Conservation (phyloP, 371 early-diverging fungal species). For the Mortierella sp. region DNA sequence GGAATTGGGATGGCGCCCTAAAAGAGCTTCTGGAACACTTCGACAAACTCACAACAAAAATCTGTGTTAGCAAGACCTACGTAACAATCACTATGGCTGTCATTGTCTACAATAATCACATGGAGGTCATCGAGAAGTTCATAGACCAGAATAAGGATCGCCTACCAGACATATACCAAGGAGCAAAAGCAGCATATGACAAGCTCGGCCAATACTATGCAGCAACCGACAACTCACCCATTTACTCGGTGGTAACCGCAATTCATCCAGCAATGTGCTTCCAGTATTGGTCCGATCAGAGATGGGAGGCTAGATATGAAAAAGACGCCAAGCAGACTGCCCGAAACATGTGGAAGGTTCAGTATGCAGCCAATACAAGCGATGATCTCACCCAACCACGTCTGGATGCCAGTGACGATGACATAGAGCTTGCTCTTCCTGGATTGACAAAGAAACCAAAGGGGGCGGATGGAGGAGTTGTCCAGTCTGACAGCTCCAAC, state of each 20-base stretch:
- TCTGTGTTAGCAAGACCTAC: not conserved
- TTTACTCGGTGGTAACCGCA: slow-evolving; percentile 38
- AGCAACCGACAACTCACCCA: slow-evolving; percentile 10
- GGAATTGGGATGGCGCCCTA: not conserved
- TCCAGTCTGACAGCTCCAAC: too few species aligned
- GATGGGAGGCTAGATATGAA: not conserved
- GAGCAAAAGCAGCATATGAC: too few species aligned
- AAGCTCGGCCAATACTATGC: slow-evolving; percentile 24
- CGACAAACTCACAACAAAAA: not conserved
- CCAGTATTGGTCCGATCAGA: not conserved
- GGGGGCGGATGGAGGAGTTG: too few species aligned
- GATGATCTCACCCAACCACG: not conserved
- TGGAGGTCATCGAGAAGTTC: not conserved
- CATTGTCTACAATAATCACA: not conserved
- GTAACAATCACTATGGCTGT: not conserved
- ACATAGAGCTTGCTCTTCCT: slow-evolving; percentile 21
- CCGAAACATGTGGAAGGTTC: not conserved
- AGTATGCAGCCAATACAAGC: not conserved
- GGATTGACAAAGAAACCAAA: not conserved
- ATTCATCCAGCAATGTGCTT: slow-evolving; percentile 16
- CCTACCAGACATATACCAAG: too few species aligned
- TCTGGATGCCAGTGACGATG: not conserved
- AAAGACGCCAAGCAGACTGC: not conserved
- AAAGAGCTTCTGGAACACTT: slow-evolving; percentile 9
- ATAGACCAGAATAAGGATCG: not conserved